phyloP scores from a whole-genome alignment of 2,329 filamentous ascomycete genomes.

The Periconia digitata region DNA sequence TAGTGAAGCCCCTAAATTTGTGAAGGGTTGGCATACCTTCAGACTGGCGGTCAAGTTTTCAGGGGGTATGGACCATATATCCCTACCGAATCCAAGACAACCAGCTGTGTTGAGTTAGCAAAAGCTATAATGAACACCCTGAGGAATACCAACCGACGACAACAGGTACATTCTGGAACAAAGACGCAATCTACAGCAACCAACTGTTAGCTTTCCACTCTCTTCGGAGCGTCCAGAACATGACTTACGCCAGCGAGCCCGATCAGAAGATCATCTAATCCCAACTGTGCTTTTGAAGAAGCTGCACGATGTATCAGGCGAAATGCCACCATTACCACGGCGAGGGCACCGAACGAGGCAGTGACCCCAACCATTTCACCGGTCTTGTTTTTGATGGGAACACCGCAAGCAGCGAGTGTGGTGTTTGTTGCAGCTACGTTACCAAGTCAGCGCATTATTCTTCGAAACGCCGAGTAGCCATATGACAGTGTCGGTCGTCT shows the following conservation, averaged over 20 bases:
- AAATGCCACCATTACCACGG: conserved; percentile 29
- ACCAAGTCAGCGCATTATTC: neutral
- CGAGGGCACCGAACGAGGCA: conserved; percentile 24
- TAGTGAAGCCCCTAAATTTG: neutral
- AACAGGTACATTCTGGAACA: conserved; percentile 30
- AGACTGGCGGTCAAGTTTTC: conserved; percentile 29
- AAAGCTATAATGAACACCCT: neutral
- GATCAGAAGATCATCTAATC: conserved; percentile 36
- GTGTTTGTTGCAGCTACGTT: conserved; percentile 17
- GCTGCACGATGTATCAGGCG: conserved; percentile 26
- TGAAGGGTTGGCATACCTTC: conserved; percentile 5
- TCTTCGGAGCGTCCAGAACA: neutral
- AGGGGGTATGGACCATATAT: conserved; percentile 33
- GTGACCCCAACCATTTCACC: conserved; percentile 21
- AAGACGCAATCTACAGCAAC: conserved; percentile 16
- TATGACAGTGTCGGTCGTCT: neutral
- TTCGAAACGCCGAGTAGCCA: too few relatives aligned
- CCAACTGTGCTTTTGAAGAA: conserved; percentile 24
- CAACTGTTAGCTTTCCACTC: neutral
- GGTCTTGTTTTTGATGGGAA: conserved; percentile 23
- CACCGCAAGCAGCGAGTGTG: conserved; percentile 29
- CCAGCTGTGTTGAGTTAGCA: conserved; percentile 12
- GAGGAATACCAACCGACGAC: conserved; percentile 11
- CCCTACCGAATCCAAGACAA: conserved; percentile 28
- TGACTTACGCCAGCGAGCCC: conserved; percentile 27